Evolutionary conservation across 1,284 basidiomycete species (phyloP).

Genomic region (Ustilago vetiveriae): DNA sequence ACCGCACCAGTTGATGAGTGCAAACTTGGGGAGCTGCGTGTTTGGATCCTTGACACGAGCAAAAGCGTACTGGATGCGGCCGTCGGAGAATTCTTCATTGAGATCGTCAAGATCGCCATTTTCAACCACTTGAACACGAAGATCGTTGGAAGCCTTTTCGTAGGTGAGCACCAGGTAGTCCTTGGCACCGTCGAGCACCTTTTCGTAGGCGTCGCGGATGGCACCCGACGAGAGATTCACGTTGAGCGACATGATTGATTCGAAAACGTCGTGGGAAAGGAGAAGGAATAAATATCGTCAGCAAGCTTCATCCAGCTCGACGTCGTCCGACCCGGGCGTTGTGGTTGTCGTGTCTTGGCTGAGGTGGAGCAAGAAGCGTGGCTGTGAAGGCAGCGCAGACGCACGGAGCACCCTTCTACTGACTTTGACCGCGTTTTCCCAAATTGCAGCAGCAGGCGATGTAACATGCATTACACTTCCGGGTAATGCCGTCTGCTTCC

Average conservation of each 20-base stretch:
- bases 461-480: no score
- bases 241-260: constrained; percentile 60
- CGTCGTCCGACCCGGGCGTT: not conserved
- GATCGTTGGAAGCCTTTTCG: constrained; percentile 84
- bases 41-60: constrained; percentile 87
- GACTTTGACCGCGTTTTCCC: not conserved
- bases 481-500: no score
- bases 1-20: constrained; percentile 81
- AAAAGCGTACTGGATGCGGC: constrained; percentile 94
- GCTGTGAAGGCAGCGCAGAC: constrained; percentile 17
- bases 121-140: constrained; percentile 81
- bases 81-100: constrained; percentile 92
- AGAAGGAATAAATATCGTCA: not conserved
- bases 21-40: constrained; percentile 89
- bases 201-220: constrained; percentile 68
- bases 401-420: constrained; percentile 7
- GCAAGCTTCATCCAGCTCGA: no score
- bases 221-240: constrained; percentile 78
- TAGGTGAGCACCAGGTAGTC: constrained; percentile 90
- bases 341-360: not conserved
- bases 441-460: not conserved
- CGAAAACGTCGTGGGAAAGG: not conserved
- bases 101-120: constrained; percentile 82
- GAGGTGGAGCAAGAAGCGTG: constrained; percentile 15
- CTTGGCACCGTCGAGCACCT: constrained; percentile 71